Base-by-base conservation (phyloP, 1,284 basidiomycete species). In the Leccinum holopus region DNA sequence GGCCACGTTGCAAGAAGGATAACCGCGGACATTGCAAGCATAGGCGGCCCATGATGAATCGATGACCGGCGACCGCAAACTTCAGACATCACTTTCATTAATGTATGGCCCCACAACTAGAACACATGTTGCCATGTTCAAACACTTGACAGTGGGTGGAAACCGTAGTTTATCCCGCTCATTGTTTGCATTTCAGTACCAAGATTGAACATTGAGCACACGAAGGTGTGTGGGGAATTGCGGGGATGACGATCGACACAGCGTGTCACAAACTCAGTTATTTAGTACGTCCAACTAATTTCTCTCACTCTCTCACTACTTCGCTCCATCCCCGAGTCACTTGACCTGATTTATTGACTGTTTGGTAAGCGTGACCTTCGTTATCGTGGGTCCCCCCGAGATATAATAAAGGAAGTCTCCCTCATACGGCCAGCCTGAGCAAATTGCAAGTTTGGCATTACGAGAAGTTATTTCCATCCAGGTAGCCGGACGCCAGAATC, bases 341-440 rank as follows among this genome's bases (percentile, higher is more conserved):
- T 65, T 39, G 30, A 25, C 32, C 54, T 5, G 7, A 16, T 25
- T 14, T 11, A 35, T 35, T 25, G 37, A 25, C 16, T 9, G 10
- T 59, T 47, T 18, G 10, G 32, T 59, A n/a, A 25, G 61, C 4
- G 39, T 41, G 39, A 30, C 28, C 9, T 63, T 32, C 54, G n/a
- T 57, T 28, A 52, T 57, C 21, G 57, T 52, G 65, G 61, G n/a
- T 44, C 35, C 49, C 37, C 49, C 65, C 59, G 69, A 49, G 32
- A 65, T 61, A 56, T 55, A 16, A 11, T 12, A 25, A 37, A n/a
- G 5, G 30, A 11, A 32, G 37, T 35, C 16, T 18, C 44, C 18
- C 49, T 14, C 47, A 55, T 37, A 10, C 30, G 25, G 30, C 10
- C 25, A 39, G 44, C 9, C 7, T 2, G 12, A 18, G 7, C 9